Base-by-base conservation (phyloP, 768 basidiomycete species). In the Leccinum uliginosum region DNA sequence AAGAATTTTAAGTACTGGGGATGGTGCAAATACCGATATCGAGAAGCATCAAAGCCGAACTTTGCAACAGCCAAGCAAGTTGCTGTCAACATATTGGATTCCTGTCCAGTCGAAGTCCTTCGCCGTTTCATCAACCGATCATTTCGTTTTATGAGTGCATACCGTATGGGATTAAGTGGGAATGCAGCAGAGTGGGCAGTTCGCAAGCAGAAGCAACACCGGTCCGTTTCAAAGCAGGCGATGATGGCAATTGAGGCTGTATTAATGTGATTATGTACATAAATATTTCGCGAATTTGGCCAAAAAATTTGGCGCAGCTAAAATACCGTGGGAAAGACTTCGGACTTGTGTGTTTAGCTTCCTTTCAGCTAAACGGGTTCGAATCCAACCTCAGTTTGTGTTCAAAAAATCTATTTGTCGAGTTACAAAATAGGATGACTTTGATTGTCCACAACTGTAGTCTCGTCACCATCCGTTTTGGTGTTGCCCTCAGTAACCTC, bases 121-220 rank as follows among this genome's bases (percentile, higher is more conserved):
- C 58, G 58, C 1, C 59, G 66, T 7, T 78, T 77, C 56, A 69
- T 77, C 54, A 75, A 75, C 47, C 53, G 64, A 1, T 67, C 74
- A 0, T 75, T 68, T 67, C 44, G 65, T 1, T 78, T 74, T 52
- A 71, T 74, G 68, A 65, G 62, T 55, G 70, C 74, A 5, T 79
- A 78, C 53, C 59, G 61, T 4, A 30, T 55, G 12, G 74, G 75
- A 4, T 59, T 78, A 30, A 75, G 57, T 11, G 73, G 74, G 7
- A 64, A 68, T 27, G 74, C 73, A 24, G 77, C 74, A 15, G 72
- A 62, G 27, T 77, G 74, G 73, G 74, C 74, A 14, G 74, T 76
- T 3, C 50, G 55, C 15, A 72, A 73, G 61, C 44, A 27, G 17
- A 47, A 7, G 9, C 26, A 47, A 6, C 46, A 47, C 9, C 26